phyloP scores from a whole-genome alignment of 2,329 filamentous ascomycete species.

The Tolypocladium cylindrosporum region DNA sequence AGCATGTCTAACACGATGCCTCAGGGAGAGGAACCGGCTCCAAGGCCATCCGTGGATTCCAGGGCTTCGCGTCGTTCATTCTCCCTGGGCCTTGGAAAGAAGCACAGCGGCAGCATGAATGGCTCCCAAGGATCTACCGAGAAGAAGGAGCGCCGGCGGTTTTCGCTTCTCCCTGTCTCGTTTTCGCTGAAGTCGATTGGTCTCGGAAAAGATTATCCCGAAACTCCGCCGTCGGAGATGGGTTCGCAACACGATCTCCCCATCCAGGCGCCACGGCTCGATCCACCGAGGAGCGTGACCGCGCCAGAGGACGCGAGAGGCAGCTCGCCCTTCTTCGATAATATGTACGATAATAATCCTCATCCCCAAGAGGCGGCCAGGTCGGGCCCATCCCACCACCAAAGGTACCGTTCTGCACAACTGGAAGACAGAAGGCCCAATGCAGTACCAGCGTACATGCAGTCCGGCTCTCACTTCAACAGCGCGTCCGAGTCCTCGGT shows the following conservation, averaged over 20 bases:
- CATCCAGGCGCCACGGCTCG: conserved; percentile 32
- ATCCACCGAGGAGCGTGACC: conserved; percentile 20
- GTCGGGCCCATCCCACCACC: conserved; percentile 28
- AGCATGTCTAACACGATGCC: conserved; percentile 73
- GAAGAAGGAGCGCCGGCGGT: conserved; percentile 52
- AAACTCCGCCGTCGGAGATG: conserved; percentile 29
- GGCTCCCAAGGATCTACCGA: conserved; percentile 47
- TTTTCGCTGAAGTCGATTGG: conserved; percentile 58
- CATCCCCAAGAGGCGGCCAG: conserved; percentile 22
- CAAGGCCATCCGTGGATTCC: conserved; percentile 61
- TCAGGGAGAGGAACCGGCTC: conserved; percentile 39
- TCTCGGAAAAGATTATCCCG: conserved; percentile 40
- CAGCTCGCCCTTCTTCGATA: conserved; percentile 29
- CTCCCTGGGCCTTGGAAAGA: conserved; percentile 59
- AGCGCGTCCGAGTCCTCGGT: conserved; percentile 45
- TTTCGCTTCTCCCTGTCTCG: conserved; percentile 58
- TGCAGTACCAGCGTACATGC: conserved; percentile 37
- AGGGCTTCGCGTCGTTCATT: conserved; percentile 57
- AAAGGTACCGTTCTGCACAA: conserved; percentile 30
- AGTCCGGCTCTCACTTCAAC: conserved; percentile 32
- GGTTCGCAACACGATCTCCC: conserved; percentile 43
- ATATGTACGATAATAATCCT: conserved; percentile 24
- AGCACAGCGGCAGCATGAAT: conserved; percentile 55
- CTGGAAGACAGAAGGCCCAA: conserved; percentile 29
- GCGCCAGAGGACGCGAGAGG: conserved; percentile 24